A percentile compares a stretch with the other conserved stretches of the same genome.
These are phyloP conservation scores for Candida boidinii DNA, from an alignment of 805 yeast species.

Conservation along the genomic window DNA sequence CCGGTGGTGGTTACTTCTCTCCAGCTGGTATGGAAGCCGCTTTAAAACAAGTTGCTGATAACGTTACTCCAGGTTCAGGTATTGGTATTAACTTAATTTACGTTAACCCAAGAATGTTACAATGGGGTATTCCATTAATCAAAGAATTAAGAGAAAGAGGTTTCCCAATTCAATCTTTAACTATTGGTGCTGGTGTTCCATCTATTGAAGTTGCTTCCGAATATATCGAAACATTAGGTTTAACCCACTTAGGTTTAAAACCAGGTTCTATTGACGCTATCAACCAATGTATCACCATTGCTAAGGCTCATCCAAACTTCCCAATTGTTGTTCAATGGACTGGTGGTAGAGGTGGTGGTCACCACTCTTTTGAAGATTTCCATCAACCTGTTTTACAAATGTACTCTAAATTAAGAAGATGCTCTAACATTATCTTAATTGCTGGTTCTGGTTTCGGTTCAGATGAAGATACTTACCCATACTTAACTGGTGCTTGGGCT, in stretches of 20 bases:
- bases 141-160: conserved; percentile 83
- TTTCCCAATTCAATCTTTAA: conserved; percentile 89
- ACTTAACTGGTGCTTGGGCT: conserved; percentile 98
- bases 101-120: conserved; percentile 95
- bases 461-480: conserved; percentile 93
- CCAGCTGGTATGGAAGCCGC: conserved; percentile 68
- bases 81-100: conserved; percentile 88
- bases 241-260: conserved; percentile 91
- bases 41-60: conserved; percentile 59
- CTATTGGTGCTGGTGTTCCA: conserved; percentile 99
- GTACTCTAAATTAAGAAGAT: conserved; percentile 91
- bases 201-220: conserved; percentile 95
- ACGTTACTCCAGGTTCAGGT: conserved; percentile 78
- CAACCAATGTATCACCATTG: conserved; percentile 77
- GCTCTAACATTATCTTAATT: conserved; percentile 77
- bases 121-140: conserved; percentile 97
- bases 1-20: conserved; percentile 96
- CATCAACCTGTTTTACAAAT: conserved; percentile 95
- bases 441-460: conserved; percentile 99
- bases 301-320: conserved; percentile 92
- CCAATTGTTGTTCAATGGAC: conserved; percentile 99
- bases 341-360: conserved; percentile 99
- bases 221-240: conserved; percentile 85
- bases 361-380: conserved; percentile 98
- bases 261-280: conserved; percentile 97